A percentile compares a stretch with the other conserved stretches of the same genome.
Conservation (phyloP, 305 asterid genomes). For the Fraxinus velutina region DNA sequence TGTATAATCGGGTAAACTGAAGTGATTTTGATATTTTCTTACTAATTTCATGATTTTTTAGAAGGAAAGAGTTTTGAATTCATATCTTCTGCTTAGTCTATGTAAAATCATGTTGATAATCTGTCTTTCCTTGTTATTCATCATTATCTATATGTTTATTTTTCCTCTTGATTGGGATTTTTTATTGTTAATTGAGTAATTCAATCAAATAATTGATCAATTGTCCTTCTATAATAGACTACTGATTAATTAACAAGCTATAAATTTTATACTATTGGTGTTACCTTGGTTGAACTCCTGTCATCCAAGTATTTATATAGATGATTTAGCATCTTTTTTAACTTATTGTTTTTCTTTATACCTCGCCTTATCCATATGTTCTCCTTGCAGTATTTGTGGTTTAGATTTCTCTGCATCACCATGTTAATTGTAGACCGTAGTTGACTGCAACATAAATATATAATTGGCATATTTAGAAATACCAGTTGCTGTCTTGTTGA, state of each 20-base stretch:
- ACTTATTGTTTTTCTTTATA: neutral
- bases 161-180: neutral
- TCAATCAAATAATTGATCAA: neutral
- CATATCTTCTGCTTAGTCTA: neutral
- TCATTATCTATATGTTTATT: neutral
- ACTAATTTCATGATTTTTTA: neutral
- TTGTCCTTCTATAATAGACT: neutral
- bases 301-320: neutral
- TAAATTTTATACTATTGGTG: neutral
- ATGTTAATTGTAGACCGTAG: neutral
- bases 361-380: neutral
- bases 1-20: too few species aligned
- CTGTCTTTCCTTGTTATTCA: neutral
- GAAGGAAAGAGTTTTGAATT: neutral
- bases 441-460: neutral
- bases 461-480: neutral
- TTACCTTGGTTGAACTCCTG: neutral
- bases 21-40: too few species aligned
- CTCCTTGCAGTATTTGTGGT: neutral
- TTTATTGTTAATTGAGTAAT: neutral
- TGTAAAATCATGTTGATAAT: neutral
- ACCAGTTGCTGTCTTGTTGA: too few species aligned
- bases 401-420: neutral
- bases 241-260: neutral
- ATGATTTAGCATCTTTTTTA: neutral